Conservation (phyloP, 805 yeast species). For the Phaffomyces antillensis region DNA sequence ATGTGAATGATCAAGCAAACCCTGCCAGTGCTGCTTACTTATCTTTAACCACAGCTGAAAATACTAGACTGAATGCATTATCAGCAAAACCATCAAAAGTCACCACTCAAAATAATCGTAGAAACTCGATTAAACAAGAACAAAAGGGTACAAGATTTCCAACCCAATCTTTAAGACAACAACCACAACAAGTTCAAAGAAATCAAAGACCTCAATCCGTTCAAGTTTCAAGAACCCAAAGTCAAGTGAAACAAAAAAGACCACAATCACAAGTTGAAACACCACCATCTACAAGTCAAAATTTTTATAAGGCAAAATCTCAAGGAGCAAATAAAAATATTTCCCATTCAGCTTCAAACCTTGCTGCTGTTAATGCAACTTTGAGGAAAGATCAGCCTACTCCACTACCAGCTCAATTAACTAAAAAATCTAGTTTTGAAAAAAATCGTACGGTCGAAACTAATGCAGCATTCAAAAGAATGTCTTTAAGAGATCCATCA, state of each 20-base stretch:
- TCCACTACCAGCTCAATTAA: slow-evolving; percentile 19
- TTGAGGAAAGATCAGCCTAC: slow-evolving; percentile 37
- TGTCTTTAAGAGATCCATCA: slow-evolving; percentile 28
- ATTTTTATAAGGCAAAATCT: background rate
- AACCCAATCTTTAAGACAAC: background rate
- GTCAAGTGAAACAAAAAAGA: background rate
- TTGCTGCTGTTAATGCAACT: slow-evolving; percentile 41
- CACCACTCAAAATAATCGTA: background rate
- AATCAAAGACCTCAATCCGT: slow-evolving; percentile 1
- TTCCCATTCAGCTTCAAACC: slow-evolving; percentile 15
- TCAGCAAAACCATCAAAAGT: background rate
- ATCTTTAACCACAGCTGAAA: slow-evolving; percentile 70
- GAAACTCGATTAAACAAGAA: background rate
- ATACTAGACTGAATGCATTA: slow-evolving; percentile 64
- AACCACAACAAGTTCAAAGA: background rate
- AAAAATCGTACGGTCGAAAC: slow-evolving; percentile 31
- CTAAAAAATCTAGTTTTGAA: slow-evolving; percentile 46
- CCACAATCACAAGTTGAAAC: background rate
- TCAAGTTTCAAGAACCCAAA: background rate
- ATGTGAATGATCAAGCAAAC: slow-evolving; percentile 14
- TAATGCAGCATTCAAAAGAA: slow-evolving; percentile 31
- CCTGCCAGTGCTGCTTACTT: slow-evolving; percentile 60
- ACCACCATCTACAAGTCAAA: background rate
- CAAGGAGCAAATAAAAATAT: background rate
- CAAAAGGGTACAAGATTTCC: background rate